Evolutionary conservation across 192 early-diverging fungal species (phyloP).

Genomic region (Globomyces pollinis-pini): DNA sequence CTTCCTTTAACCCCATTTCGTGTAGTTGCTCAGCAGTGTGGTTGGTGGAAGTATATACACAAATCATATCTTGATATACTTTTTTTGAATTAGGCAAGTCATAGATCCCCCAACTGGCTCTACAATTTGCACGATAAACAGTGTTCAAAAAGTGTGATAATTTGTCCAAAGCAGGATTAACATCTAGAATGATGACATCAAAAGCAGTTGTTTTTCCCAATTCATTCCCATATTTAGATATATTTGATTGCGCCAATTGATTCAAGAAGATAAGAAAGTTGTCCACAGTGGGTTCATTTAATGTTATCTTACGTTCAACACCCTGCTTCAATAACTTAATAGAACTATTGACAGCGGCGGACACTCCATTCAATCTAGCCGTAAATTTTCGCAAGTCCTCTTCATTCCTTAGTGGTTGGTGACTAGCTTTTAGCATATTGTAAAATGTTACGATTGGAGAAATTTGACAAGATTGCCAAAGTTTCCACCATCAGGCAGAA

Average conservation of each 20-base stretch:
- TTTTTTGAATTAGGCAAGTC: background rate
- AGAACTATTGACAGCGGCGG: background rate
- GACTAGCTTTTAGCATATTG: background rate
- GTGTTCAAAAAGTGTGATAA: background rate
- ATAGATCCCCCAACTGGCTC: background rate
- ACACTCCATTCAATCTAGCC: background rate
- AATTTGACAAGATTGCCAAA: background rate
- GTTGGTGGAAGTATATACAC: slow-evolving; percentile 15
- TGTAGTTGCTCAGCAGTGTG: slow-evolving; percentile 28
- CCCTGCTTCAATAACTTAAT: background rate
- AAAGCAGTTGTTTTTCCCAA: background rate
- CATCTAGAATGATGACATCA: background rate
- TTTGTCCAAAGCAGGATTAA: background rate
- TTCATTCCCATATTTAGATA: background rate
- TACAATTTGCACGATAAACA: background rate
- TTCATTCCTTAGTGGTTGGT: background rate
- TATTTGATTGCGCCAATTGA: background rate
- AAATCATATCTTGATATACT: slow-evolving; percentile 21
- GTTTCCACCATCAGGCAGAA: background rate
- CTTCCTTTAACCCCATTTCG: slow-evolving; percentile 30
- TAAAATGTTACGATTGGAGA: background rate
- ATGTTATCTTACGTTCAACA: background rate
- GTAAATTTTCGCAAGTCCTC: background rate
- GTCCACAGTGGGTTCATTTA: background rate
- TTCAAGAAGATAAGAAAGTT: background rate